Evolutionary conservation across 2,329 filamentous ascomycete species (phyloP).

Genomic region (Fusarium oxysporum): DNA sequence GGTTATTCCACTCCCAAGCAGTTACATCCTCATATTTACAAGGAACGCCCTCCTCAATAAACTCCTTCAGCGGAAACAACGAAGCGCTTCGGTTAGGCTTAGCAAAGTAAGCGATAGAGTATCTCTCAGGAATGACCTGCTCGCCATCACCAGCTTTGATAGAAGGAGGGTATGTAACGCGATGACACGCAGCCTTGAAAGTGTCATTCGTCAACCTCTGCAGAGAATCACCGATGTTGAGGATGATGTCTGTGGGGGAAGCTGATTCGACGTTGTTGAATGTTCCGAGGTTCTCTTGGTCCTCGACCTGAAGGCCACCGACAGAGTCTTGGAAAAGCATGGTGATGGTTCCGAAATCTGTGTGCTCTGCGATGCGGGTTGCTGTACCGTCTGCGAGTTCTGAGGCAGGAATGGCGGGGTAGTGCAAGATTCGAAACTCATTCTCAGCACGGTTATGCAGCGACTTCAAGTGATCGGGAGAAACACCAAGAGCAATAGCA

Average conservation of each 20-base stretch:
- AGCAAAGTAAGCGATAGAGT: slow-evolving; percentile 45
- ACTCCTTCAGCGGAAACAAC: slow-evolving; percentile 47
- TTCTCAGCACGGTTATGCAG: slow-evolving; percentile 67
- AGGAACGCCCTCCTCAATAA: slow-evolving; percentile 41
- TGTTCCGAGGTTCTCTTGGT: slow-evolving; percentile 40
- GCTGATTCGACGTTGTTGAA: slow-evolving; percentile 42
- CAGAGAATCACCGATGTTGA: slow-evolving; percentile 56
- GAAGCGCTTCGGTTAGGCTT: slow-evolving; percentile 49
- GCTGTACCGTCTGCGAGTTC: slow-evolving; percentile 44
- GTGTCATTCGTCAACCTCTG: slow-evolving; percentile 53
- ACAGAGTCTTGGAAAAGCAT: slow-evolving; percentile 48
- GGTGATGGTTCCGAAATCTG: slow-evolving; percentile 50
- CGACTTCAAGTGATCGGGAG: slow-evolving; percentile 75
- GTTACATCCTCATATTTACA: slow-evolving; percentile 49
- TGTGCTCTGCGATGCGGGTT: slow-evolving; percentile 49
- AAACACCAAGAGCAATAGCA: slow-evolving; percentile 77
- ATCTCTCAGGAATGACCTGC: slow-evolving; percentile 43
- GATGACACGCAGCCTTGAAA: slow-evolving; percentile 51
- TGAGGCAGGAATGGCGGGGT: slow-evolving; percentile 49
- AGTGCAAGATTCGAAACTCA: slow-evolving; percentile 71
- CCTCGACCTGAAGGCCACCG: slow-evolving; percentile 47
- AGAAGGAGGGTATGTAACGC: slow-evolving; percentile 46
- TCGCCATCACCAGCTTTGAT: slow-evolving; percentile 35
- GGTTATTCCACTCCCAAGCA: slow-evolving; percentile 50
- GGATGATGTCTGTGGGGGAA: slow-evolving; percentile 48